Percentiles rank a stretch among this genome's conserved stretches.
Conservation (phyloP, 805 yeast genomes). For the Saccharomycopsis guyanensis region DNA sequence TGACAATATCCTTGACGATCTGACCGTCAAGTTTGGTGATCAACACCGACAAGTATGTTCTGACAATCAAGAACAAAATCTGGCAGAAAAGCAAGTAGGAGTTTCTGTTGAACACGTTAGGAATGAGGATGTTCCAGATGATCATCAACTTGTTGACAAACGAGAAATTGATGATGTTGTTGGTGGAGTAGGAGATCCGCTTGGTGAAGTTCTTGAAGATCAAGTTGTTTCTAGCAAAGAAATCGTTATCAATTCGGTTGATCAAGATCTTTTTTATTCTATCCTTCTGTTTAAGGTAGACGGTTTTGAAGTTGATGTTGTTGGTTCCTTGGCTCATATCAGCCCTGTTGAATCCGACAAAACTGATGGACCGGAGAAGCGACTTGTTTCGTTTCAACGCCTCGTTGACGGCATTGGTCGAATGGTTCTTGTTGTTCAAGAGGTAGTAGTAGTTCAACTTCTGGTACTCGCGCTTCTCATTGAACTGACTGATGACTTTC, state of each 20-base stretch:
- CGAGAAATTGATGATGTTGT: conserved; percentile 39
- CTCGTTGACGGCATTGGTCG: not conserved
- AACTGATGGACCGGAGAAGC: conserved; percentile 15
- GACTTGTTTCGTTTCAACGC: conserved; percentile 15
- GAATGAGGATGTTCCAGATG: conserved; percentile 77
- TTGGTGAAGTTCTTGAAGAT: conserved; percentile 19
- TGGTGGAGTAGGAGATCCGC: conserved; percentile 2
- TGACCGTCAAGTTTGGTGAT: conserved; percentile 90
- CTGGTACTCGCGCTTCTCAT: conserved; percentile 16
- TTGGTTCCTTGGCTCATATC: conserved; percentile 5
- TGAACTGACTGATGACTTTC: conserved; percentile 5
- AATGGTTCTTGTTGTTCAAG: conserved; percentile 8
- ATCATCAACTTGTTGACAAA: conserved; percentile 68
- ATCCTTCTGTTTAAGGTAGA: conserved; percentile 17
- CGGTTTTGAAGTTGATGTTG: conserved; percentile 17
- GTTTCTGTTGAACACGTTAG: conserved; percentile 60
- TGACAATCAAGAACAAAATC: conserved; percentile 60
- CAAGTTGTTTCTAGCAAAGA: conserved; percentile 15
- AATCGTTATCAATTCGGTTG: conserved; percentile 18
- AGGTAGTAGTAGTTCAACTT: conserved; percentile 17
- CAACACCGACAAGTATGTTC: conserved; percentile 82
- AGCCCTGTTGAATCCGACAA: conserved; percentile 17
- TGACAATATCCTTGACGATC: conserved; percentile 80
- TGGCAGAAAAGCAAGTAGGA: conserved; percentile 60
- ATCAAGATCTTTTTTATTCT: conserved; percentile 18